A percentile compares a stretch with the other conserved stretches of the same genome.
Conservation (phyloP, 2,329 filamentous ascomycete genomes). For the Fusarium sororula region DNA sequence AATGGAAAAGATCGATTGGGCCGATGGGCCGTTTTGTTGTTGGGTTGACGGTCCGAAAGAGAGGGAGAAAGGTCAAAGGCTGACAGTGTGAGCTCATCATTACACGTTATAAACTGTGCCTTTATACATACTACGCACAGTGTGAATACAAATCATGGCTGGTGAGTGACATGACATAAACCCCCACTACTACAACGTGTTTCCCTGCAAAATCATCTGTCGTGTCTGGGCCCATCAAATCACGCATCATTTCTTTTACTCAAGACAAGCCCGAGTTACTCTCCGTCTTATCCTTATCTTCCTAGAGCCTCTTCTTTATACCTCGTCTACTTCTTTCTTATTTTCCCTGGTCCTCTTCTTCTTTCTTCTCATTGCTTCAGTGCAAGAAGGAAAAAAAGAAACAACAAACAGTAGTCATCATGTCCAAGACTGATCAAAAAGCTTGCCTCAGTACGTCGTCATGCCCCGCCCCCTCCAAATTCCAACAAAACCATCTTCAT, state of each 20-base stretch:
- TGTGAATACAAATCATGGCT: slow-evolving; percentile 17
- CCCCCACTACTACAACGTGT: slow-evolving; percentile 42
- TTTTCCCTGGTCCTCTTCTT: slow-evolving; percentile 4
- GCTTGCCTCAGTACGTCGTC: slow-evolving; percentile 67
- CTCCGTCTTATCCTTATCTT: slow-evolving; percentile 35
- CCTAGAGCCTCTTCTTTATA: slow-evolving; percentile 18
- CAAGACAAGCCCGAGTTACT: slow-evolving; percentile 28
- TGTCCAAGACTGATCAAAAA: slow-evolving; percentile 67
- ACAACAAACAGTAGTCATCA: slow-evolving; percentile 45
- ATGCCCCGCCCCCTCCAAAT: slow-evolving; percentile 42
- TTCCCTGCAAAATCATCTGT: slow-evolving; percentile 37
- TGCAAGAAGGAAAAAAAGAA: slow-evolving; percentile 6
- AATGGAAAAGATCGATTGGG: slow-evolving; percentile 39
- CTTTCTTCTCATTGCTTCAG: slow-evolving; percentile 28
- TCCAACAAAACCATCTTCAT: slow-evolving; percentile 34
- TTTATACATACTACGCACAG: neutral
- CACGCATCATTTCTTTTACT: slow-evolving; percentile 43
- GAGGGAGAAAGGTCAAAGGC: neutral
- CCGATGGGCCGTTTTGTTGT: slow-evolving; percentile 36
- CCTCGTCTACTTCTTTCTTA: slow-evolving; percentile 15
- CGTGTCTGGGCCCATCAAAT: slow-evolving; percentile 41
- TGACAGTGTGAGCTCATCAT: slow-evolving; percentile 6
- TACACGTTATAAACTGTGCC: neutral
- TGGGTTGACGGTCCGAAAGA: slow-evolving; percentile 35
- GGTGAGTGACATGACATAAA: slow-evolving; percentile 39